These are phyloP conservation scores for Hyphopichia fennica DNA, from an alignment of 1,139 yeast species.

Conservation along the genomic window DNA sequence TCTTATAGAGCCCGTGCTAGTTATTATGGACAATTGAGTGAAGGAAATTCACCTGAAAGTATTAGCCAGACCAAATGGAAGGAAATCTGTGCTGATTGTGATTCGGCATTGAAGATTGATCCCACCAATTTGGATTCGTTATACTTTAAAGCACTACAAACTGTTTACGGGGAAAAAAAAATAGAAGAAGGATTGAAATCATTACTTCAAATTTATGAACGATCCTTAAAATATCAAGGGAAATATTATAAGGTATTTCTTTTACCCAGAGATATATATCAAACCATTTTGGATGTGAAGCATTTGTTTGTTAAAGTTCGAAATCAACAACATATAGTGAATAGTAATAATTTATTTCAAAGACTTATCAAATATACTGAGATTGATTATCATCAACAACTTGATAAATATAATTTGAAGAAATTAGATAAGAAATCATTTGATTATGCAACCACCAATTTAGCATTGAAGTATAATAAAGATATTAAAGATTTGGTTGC, in stretches of 20 bases:
- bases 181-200: constrained; percentile 26
- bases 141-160: constrained; percentile 24
- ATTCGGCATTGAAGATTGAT: constrained; percentile 28
- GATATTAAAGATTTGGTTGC: constrained; percentile 21
- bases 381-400: constrained; percentile 15
- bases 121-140: constrained; percentile 17
- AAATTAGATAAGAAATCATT: constrained; percentile 15
- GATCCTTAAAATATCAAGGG: constrained; percentile 22
- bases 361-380: constrained; percentile 23
- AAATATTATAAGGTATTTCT: constrained; percentile 11
- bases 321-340: constrained; percentile 10
- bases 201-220: constrained; percentile 28
- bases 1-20: constrained; percentile 19
- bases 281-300: constrained; percentile 17
- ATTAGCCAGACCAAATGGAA: constrained; percentile 13
- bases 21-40: constrained; percentile 9
- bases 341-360: constrained; percentile 19
- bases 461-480: constrained; percentile 18
- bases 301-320: constrained; percentile 14
- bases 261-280: constrained; percentile 18
- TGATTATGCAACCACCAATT: constrained; percentile 17
- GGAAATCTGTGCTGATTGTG: constrained; percentile 24
- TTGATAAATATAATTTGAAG: constrained; percentile 10
- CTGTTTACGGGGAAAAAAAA: constrained; percentile 23
- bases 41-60: not conserved